These are phyloP conservation scores for Colletotrichum eremochloae DNA, from an alignment of 2,329 filamentous ascomycete species.

Conservation along the genomic window DNA sequence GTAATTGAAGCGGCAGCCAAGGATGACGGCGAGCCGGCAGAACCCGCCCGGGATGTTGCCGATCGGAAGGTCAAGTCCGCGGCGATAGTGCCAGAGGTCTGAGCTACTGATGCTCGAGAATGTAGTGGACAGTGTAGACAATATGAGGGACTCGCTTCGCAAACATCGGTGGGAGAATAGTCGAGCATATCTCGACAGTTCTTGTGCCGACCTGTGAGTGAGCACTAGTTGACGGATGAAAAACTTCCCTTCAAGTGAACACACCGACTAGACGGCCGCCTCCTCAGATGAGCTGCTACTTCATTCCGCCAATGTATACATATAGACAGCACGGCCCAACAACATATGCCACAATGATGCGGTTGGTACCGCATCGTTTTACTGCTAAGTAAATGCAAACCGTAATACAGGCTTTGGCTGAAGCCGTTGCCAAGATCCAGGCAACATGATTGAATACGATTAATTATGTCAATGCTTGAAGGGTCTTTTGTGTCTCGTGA, in stretches of 20 bases:
- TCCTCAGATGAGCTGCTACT: neutral
- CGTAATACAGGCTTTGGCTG: neutral
- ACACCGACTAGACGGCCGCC: neutral
- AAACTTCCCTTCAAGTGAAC: neutral
- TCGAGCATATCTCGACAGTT: neutral
- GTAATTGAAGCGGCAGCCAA: constrained; percentile 14
- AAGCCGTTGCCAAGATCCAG: neutral
- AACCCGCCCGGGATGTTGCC: neutral
- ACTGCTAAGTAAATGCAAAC: neutral
- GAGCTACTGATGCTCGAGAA: neutral
- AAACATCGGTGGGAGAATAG: neutral
- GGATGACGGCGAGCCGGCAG: constrained; percentile 11
- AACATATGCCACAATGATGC: neutral
- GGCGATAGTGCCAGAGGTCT: constrained; percentile 28
- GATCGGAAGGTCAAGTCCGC: constrained; percentile 29
- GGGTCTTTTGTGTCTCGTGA: neutral
- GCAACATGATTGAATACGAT: neutral
- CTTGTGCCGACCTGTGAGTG: neutral
- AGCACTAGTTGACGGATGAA: neutral
- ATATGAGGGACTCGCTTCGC: neutral
- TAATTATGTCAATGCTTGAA: too few relatives aligned
- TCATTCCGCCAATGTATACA: too few relatives aligned
- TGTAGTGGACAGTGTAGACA: neutral
- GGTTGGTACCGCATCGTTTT: neutral
- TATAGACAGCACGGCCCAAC: neutral